A percentile compares a stretch with the other conserved stretches of the same genome.
Evolutionary conservation across 306 rosid species (phyloP).

Genomic region (Vicia sativa): DNA sequence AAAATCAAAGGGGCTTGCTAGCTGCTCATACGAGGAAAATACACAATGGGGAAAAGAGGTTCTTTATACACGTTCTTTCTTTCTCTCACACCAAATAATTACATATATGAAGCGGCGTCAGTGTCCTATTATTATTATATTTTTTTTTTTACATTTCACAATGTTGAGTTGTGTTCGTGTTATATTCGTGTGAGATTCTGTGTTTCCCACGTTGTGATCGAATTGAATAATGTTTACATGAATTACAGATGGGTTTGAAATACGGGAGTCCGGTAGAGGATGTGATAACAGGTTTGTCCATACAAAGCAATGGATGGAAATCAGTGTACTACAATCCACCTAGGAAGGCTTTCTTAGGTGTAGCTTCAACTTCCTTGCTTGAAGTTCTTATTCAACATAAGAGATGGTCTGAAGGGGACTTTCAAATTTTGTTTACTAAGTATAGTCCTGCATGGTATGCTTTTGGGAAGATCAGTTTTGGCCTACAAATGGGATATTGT

Average conservation of each 20-base stretch:
- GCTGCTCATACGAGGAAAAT: constrained; percentile 66
- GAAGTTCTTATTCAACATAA: constrained; percentile 70
- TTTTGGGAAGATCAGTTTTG: constrained; percentile 57
- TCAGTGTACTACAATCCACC: constrained; percentile 65
- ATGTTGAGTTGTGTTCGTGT: not conserved
- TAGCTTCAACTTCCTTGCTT: constrained; percentile 59
- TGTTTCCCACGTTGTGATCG: too few species aligned
- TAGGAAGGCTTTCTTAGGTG: constrained; percentile 72
- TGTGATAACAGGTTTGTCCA: constrained; percentile 71
- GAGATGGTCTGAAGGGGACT: constrained; percentile 87
- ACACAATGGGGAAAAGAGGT: constrained; percentile 87
- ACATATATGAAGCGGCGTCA: not conserved
- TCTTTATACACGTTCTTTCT: not conserved
- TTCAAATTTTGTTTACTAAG: constrained; percentile 61
- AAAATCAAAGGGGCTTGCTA: constrained; percentile 61
- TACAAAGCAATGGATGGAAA: constrained; percentile 74
- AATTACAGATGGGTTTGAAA: constrained; percentile 65
- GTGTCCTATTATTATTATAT: too few species aligned
- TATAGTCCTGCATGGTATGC: constrained; percentile 65
- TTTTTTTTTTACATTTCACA: not conserved
- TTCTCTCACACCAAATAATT: too few species aligned
- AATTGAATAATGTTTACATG: not conserved
- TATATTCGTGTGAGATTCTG: too few species aligned
- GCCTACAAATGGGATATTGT: constrained; percentile 66
- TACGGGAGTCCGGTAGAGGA: constrained; percentile 85